Base-by-base conservation (phyloP, 164 flowering plant genomes). In the Vitis rotundifolia region DNA sequence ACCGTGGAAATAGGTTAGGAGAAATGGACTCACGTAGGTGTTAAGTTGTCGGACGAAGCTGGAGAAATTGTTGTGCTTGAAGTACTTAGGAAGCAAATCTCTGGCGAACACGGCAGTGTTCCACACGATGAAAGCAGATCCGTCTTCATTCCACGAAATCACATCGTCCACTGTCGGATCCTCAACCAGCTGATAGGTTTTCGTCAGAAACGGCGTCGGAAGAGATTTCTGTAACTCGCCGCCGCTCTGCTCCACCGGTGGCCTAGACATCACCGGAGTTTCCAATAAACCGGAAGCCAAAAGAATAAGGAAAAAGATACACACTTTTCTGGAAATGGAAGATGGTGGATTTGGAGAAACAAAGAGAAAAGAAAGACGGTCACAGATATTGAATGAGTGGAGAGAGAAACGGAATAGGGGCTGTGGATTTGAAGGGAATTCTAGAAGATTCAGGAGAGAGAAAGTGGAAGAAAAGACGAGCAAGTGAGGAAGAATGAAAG, bases 21-120 rank as follows among this genome's bases (percentile, higher is more conserved):
- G 18, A n/a, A 28, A 10, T 3, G 12, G 2, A 53, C 82, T 63
- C 72, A 89, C 93, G 50, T 89, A 89, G 49, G 91, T 89, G 74
- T 89, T 89, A n/a, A 89, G 84, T 59, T 89, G 93, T 8, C 91
- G 85, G 61, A 89, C 89, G 64, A 89, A 89, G 76, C 91, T 87
- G 3, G 93, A 87, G 82, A 89, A 83, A 70, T 89, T 89, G 68
- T 84, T 87, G 78, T 89, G 93, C 76, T 89, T 89, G 78, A 89
- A 89, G 54, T 73, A 85, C 48, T 73, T 83, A 6, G 93, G 93
- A 9, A 89, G 87, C 78, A 89, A 77, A 79, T 87, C 91, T 47
- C 79, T 79, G n/a, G 93, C 88, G 61, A 89, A 89, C 11, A 76
- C 89, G 1, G 87, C 80, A 2, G 93, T 82, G 49, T 82, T 83